Conservation (phyloP, 495 filamentous ascomycete species). For the Cairneyella variabilis region DNA sequence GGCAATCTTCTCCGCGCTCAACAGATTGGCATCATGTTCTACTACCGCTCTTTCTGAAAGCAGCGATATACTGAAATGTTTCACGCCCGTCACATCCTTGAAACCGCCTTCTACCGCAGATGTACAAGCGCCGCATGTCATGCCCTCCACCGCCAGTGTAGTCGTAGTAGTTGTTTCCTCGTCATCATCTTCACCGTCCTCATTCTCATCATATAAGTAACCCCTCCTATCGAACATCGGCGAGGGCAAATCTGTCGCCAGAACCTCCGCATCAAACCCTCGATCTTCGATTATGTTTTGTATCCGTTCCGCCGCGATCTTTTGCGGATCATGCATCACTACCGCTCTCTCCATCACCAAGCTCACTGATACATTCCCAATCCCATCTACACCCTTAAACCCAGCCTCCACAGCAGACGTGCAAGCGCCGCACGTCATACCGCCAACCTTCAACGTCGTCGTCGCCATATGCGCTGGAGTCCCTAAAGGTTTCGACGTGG, state of each 20-base stretch:
- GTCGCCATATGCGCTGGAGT: conserved; percentile 55
- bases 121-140: conserved; percentile 97
- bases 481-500: conserved; percentile 19
- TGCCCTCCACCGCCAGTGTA: conserved; percentile 82
- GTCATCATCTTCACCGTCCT: conserved; percentile 26
- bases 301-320: conserved; percentile 67
- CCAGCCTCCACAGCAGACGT: conserved; percentile 82
- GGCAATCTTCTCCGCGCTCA: conserved; percentile 67
- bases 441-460: conserved; percentile 83
- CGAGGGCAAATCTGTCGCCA: conserved; percentile 70
- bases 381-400: conserved; percentile 75
- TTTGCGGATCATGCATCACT: conserved; percentile 77
- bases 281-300: conserved; percentile 87
- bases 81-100: conserved; percentile 67
- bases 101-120: conserved; percentile 86
- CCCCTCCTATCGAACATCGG: conserved; percentile 30
- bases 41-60: conserved; percentile 89
- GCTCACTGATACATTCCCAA: conserved; percentile 81
- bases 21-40: conserved; percentile 67
- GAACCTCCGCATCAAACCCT: conserved; percentile 90
- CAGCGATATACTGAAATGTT: conserved; percentile 88
- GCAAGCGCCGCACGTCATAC: conserved; percentile 94
- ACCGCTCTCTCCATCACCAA: conserved; percentile 91
- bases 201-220: conserved; percentile 27
- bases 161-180: conserved; percentile 52